Evolutionary conservation across 345 rosid genomes (phyloP).

Genomic region (Barbarea vulgaris): DNA sequence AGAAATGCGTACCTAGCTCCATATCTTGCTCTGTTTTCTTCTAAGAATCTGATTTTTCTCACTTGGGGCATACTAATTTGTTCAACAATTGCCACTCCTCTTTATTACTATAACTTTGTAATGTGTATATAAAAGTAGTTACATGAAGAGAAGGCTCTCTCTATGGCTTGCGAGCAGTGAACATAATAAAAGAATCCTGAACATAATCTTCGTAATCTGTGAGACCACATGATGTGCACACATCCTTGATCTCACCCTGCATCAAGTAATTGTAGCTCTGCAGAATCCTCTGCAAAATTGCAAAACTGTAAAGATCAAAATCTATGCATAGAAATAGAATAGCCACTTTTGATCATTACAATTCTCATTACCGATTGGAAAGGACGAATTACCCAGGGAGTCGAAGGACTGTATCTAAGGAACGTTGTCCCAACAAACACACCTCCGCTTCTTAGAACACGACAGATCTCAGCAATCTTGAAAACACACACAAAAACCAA

Average conservation of each 20-base stretch:
- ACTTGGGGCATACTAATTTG: neutral
- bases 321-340: neutral
- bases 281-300: conserved; percentile 52
- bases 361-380: conserved; percentile 60
- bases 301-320: neutral
- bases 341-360: neutral
- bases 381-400: conserved; percentile 55
- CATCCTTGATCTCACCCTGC: conserved; percentile 76
- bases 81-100: conserved; percentile 1
- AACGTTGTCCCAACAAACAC: conserved; percentile 92
- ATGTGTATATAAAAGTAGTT: neutral
- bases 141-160: conserved; percentile 11
- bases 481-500: neutral
- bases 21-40: neutral
- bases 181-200: conserved; percentile 80
- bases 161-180: conserved; percentile 88
- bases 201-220: conserved; percentile 66
- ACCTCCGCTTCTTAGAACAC: conserved; percentile 79
- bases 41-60: neutral
- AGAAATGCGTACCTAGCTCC: neutral
- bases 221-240: conserved; percentile 83
- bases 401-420: conserved; percentile 65
- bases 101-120: conserved; percentile 9
- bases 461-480: conserved; percentile 85
- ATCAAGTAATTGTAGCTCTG: conserved; percentile 57